Percentiles rank a stretch among this genome's conserved stretches.
Evolutionary conservation across 2,329 filamentous ascomycete genomes (phyloP).

Genomic region (Thielaviopsis ethacetica): DNA sequence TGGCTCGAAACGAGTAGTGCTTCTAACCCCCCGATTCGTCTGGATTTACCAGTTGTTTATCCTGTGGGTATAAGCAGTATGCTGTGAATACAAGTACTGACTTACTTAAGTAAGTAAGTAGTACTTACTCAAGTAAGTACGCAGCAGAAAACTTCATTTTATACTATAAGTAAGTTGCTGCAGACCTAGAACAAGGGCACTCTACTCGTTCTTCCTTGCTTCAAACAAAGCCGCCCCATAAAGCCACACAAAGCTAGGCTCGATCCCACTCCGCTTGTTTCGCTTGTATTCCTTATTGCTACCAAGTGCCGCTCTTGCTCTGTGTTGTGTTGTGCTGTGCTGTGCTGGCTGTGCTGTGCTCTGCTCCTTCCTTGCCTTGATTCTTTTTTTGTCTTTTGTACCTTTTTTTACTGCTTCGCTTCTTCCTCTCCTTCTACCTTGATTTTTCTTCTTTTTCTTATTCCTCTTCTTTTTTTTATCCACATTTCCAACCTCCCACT

Average conservation of each 20-base stretch:
- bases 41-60: too few species aligned
- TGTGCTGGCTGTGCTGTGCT: too few species aligned
- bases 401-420: background rate
- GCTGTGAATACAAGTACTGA: too few species aligned
- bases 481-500: background rate
- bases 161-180: too few species aligned
- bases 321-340: background rate
- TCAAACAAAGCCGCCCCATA: conserved; percentile 1
- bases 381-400: background rate
- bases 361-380: background rate
- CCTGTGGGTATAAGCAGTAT: too few species aligned
- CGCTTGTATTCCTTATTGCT: background rate
- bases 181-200: too few species aligned
- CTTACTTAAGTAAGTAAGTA: too few species aligned
- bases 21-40: too few species aligned
- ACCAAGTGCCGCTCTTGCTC: background rate
- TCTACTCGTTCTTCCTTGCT: background rate
- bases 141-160: too few species aligned
- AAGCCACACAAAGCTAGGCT: background rate
- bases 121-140: too few species aligned
- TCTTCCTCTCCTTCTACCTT: background rate
- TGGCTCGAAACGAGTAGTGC: too few species aligned
- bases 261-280: background rate
- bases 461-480: background rate
- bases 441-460: background rate